Percentiles rank a stretch among this genome's conserved stretches.
Evolutionary conservation across 2,329 filamentous ascomycete species (phyloP).

Genomic region (Pseudocercospora eumusae): DNA sequence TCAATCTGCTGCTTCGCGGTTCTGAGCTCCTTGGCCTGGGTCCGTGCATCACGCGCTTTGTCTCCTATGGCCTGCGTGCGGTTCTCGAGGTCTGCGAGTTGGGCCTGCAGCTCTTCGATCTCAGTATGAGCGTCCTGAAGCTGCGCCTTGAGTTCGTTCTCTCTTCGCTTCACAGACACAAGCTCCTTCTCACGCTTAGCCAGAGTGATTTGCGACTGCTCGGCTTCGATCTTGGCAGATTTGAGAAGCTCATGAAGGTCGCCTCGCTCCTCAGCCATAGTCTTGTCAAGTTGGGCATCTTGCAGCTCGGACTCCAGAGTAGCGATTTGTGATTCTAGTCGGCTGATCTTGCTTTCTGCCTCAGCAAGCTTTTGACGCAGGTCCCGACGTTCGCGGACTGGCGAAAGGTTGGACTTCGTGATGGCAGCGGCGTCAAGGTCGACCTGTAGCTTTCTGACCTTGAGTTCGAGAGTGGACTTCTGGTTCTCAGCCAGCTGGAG

Average conservation of each 20-base stretch:
- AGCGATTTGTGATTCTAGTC: conserved; percentile 56
- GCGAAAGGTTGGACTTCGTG: conserved; percentile 34
- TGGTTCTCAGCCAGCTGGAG: conserved; percentile 38
- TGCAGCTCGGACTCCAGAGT: conserved; percentile 61
- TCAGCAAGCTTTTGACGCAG: conserved; percentile 39
- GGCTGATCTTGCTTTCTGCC: conserved; percentile 39
- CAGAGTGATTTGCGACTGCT: conserved; percentile 67
- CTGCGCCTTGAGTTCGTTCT: conserved; percentile 64
- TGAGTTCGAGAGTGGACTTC: conserved; percentile 37
- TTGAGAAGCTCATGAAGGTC: conserved; percentile 64
- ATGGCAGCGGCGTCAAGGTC: conserved; percentile 39
- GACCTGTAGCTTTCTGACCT: conserved; percentile 40
- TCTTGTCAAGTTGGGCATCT: conserved; percentile 54
- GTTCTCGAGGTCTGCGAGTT: conserved; percentile 52
- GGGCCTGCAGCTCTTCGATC: conserved; percentile 54
- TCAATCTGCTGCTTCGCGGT: conserved; percentile 37
- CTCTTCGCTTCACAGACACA: conserved; percentile 57
- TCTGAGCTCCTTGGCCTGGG: conserved; percentile 39
- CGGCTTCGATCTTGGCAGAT: conserved; percentile 58
- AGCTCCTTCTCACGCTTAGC: conserved; percentile 68
- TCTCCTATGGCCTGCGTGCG: conserved; percentile 30
- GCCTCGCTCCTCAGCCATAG: conserved; percentile 57
- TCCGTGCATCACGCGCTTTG: conserved; percentile 44
- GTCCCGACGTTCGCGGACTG: conserved; percentile 40
- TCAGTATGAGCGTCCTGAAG: conserved; percentile 59